phyloP scores from a whole-genome alignment of 148 eudicot genomes.

The Camellia sinensis region DNA sequence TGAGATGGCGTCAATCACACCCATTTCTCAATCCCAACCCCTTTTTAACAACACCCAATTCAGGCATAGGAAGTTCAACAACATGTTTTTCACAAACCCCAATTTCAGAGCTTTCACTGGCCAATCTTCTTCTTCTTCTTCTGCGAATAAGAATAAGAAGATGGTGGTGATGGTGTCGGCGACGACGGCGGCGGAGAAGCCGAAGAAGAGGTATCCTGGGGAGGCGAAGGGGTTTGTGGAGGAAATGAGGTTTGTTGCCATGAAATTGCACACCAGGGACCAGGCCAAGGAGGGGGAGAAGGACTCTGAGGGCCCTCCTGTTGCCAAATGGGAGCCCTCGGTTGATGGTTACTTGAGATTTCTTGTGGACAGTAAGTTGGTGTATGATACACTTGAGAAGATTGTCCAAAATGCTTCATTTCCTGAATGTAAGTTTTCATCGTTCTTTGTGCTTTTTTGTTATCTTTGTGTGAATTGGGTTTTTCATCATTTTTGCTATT shows the following conservation, averaged over 20 bases:
- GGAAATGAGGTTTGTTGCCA: constrained; percentile 96
- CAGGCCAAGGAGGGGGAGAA: constrained; percentile 84
- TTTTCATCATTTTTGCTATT: not conserved
- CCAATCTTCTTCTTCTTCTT: not conserved
- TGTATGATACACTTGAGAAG: constrained; percentile 75
- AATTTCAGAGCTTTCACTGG: constrained; percentile 20
- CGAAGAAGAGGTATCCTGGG: constrained; percentile 51
- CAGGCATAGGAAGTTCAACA: constrained; percentile 11
- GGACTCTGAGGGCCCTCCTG: constrained; percentile 53
- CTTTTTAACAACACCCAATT: constrained; percentile 26
- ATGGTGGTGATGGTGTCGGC: constrained; percentile 29
- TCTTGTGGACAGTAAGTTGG: constrained; percentile 88
- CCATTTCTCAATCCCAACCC: constrained; percentile 33
- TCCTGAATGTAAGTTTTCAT: constrained; percentile 67
- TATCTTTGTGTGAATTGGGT: constrained; percentile 5
- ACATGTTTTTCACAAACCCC: constrained; percentile 17
- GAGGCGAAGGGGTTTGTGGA: constrained; percentile 87
- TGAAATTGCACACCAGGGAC: constrained; percentile 82
- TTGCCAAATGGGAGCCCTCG: constrained; percentile 77
- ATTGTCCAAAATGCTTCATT: constrained; percentile 67
- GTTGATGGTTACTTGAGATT: constrained; percentile 89
- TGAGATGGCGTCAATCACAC: constrained; percentile 51
- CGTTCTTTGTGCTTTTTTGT: not conserved
- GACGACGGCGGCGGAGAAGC: constrained; percentile 33
- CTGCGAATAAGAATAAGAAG: constrained; percentile 21